These are phyloP conservation scores for Farysia itapuensis DNA, from an alignment of 1,284 basidiomycete species.

Conservation along the genomic window DNA sequence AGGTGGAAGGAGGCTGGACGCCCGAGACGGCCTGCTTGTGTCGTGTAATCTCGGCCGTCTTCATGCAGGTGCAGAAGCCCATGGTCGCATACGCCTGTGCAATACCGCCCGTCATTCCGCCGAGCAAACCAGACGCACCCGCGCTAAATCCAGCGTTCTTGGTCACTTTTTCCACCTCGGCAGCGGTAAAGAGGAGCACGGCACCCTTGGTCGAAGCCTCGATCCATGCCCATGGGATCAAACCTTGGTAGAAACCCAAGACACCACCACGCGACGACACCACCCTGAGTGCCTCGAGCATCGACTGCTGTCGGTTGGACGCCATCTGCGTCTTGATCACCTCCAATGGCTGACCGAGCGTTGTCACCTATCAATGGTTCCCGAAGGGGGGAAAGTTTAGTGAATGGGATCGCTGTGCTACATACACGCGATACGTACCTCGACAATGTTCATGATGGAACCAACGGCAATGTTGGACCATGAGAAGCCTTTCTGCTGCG, in stretches of 20 bases:
- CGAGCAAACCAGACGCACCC: slow-evolving; percentile 81
- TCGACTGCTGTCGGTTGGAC: slow-evolving; percentile 70
- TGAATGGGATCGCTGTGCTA: slow-evolving; percentile 7
- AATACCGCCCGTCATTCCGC: slow-evolving; percentile 96
- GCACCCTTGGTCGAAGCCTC: slow-evolving; percentile 98
- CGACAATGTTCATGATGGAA: slow-evolving; percentile 71
- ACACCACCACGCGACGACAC: slow-evolving; percentile 91
- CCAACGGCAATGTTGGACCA: slow-evolving; percentile 99
- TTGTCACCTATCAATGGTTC: slow-evolving; percentile 75
- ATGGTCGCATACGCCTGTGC: slow-evolving; percentile 99
- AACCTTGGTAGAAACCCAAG: slow-evolving; percentile 92
- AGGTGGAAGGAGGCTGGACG: slow-evolving; percentile 86
- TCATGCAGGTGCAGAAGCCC: slow-evolving; percentile 83
- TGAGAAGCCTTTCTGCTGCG: slow-evolving; percentile 76
- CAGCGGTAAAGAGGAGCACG: slow-evolving; percentile 91
- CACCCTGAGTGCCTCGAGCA: slow-evolving; percentile 80
- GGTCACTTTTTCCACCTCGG: slow-evolving; percentile 81
- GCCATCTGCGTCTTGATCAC: slow-evolving; percentile 81
- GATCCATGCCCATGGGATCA: slow-evolving; percentile 99
- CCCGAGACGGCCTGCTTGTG: slow-evolving; percentile 91
- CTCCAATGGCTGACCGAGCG: slow-evolving; percentile 95
- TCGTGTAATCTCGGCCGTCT: slow-evolving; percentile 87
- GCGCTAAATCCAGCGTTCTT: slow-evolving; percentile 74
- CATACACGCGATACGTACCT: slow-evolving; percentile 80
- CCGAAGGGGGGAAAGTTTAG: slow-evolving; percentile 50